Evolutionary conservation across 1,284 basidiomycete genomes (phyloP).

Genomic region (Wolfiporia cocos): DNA sequence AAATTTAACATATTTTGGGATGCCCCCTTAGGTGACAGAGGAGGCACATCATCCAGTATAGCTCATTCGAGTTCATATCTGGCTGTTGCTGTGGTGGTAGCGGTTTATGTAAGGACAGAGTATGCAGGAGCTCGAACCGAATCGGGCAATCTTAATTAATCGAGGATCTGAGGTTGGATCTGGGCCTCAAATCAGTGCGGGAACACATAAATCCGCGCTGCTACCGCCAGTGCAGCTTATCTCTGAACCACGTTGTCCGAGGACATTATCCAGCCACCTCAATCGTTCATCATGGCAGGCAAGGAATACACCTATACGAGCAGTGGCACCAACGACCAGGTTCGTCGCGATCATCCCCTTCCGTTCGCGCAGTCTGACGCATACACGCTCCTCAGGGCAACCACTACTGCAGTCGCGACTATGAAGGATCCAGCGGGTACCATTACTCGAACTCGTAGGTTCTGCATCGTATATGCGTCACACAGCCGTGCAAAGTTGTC

Average conservation of each 20-base stretch:
- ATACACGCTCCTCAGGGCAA: slow-evolving; percentile 16
- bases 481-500: not conserved
- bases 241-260: too few relatives aligned
- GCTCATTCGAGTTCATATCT: too few relatives aligned
- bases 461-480: not conserved
- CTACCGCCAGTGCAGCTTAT: too few relatives aligned
- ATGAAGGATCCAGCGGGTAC: slow-evolving; percentile 18
- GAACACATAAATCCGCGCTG: too few relatives aligned
- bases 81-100: too few relatives aligned
- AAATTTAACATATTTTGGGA: slow-evolving; percentile 2
- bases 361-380: not conserved
- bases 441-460: slow-evolving; percentile 25
- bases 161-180: too few relatives aligned
- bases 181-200: too few relatives aligned
- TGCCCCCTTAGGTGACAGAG: not conserved
- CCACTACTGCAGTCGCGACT: slow-evolving; percentile 20
- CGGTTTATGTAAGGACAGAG: too few relatives aligned
- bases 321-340: slow-evolving; percentile 21
- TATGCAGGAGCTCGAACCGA: too few relatives aligned
- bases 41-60: not conserved
- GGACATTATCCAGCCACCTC: too few relatives aligned
- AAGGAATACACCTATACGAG: slow-evolving; percentile 14
- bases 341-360: slow-evolving; percentile 3
- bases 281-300: slow-evolving; percentile 1
- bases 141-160: too few relatives aligned